These are phyloP conservation scores for Fonsecaea monophora DNA, from an alignment of 2,329 filamentous ascomycete species.

Conservation along the genomic window DNA sequence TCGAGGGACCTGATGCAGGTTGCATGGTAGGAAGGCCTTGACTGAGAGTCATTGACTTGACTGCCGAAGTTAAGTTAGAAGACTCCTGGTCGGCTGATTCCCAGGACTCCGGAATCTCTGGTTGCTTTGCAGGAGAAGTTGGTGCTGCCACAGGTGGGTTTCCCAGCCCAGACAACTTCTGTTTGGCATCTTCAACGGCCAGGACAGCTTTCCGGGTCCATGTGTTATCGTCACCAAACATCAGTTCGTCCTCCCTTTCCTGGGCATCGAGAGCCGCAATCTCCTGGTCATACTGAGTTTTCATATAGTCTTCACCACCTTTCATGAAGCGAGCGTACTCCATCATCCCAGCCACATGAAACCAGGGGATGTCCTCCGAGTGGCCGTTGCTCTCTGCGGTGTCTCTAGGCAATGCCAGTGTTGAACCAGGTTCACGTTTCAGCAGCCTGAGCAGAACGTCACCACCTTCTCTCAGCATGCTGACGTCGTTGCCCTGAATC, in stretches of 20 bases:
- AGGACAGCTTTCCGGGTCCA: slow-evolving; percentile 87
- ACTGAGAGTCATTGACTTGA: slow-evolving; percentile 39
- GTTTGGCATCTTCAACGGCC: slow-evolving; percentile 75
- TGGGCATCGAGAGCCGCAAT: slow-evolving; percentile 75
- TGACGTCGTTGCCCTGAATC: slow-evolving; percentile 85
- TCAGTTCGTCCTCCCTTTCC: slow-evolving; percentile 84
- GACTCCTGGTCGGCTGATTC: slow-evolving; percentile 25
- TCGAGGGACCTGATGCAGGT: slow-evolving; percentile 11
- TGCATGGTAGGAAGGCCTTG: slow-evolving; percentile 36
- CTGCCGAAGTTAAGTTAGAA: slow-evolving; percentile 41
- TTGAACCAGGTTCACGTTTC: slow-evolving; percentile 78
- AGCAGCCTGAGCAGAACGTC: slow-evolving; percentile 90
- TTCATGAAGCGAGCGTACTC: slow-evolving; percentile 97
- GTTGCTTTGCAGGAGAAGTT: slow-evolving; percentile 38
- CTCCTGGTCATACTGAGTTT: slow-evolving; percentile 78
- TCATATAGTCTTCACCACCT: slow-evolving; percentile 87
- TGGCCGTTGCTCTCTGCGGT: slow-evolving; percentile 72
- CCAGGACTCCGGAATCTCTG: slow-evolving; percentile 31
- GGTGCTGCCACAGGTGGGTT: slow-evolving; percentile 63
- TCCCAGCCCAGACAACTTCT: slow-evolving; percentile 72
- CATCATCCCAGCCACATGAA: slow-evolving; percentile 88
- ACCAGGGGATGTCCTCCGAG: slow-evolving; percentile 87
- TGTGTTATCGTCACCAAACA: slow-evolving; percentile 91
- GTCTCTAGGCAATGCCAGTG: slow-evolving; percentile 85
- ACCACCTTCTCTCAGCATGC: slow-evolving; percentile 78